phyloP scores from a whole-genome alignment of 1,284 basidiomycete genomes.

The Tranzscheliella williamsii region DNA sequence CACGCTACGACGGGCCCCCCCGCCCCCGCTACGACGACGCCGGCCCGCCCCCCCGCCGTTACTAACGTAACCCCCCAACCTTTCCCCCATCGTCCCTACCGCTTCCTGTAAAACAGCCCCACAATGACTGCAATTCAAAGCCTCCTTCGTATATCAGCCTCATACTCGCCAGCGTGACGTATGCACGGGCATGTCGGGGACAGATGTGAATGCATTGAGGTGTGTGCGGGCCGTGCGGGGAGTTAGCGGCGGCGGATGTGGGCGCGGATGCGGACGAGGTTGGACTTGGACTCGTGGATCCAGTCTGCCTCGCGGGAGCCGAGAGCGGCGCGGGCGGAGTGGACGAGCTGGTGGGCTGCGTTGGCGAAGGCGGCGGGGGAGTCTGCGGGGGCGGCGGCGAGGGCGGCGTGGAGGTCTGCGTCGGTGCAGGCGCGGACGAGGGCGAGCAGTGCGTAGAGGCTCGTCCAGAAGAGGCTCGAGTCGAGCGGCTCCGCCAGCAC shows the following conservation, averaged over 20 bases:
- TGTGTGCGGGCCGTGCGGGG: too few relatives aligned
- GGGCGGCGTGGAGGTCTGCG: constrained; percentile 7
- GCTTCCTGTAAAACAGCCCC: too few relatives aligned
- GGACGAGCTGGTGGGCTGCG: constrained; percentile 13
- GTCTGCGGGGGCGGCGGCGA: constrained; percentile 6
- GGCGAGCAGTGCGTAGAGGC: constrained; percentile 14
- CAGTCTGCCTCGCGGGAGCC: constrained; percentile 22
- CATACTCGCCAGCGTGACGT: too few relatives aligned
- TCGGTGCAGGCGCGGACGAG: constrained; percentile 16
- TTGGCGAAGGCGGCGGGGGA: constrained; percentile 4
- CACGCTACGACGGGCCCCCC: constrained; percentile 14
- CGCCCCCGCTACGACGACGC: constrained; percentile 36
- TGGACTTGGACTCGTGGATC: constrained; percentile 24
- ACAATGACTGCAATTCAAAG: too few relatives aligned
- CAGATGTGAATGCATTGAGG: too few relatives aligned
- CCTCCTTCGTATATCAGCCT: too few relatives aligned
- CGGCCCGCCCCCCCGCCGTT: constrained; percentile 33
- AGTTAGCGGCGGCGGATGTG: too few relatives aligned
- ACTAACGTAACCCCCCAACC: too few relatives aligned
- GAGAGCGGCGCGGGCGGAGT: constrained; percentile 8
- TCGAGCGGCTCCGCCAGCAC: constrained; percentile 24
- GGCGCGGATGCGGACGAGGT: too few relatives aligned
- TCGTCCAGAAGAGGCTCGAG: constrained; percentile 14
- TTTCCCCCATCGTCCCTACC: too few relatives aligned
- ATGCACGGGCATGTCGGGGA: too few relatives aligned